A percentile compares a stretch with the other conserved stretches of the same genome.
Evolutionary conservation across 768 basidiomycete species (phyloP).

Genomic region (Lyophyllum shimeji): DNA sequence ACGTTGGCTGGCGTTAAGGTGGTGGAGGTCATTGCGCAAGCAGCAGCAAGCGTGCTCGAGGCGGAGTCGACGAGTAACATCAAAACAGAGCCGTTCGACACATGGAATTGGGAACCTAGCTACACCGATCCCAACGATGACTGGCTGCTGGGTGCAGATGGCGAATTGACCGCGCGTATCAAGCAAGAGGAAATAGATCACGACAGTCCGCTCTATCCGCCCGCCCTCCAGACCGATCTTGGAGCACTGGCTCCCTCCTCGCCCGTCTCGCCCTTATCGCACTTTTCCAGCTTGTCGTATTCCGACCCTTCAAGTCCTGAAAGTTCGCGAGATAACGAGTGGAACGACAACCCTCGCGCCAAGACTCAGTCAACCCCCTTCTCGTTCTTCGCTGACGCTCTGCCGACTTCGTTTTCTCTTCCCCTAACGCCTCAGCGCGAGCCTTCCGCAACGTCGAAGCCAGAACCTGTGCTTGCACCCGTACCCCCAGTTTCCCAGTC

Average conservation of each 20-base stretch:
- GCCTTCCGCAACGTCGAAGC: slow-evolving; percentile 19
- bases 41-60: slow-evolving; percentile 29
- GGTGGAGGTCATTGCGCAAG: slow-evolving; percentile 40
- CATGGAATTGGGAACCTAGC: slow-evolving; percentile 43
- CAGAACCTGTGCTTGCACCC: slow-evolving; percentile 19
- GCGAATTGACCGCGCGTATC: slow-evolving; percentile 29
- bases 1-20: slow-evolving; percentile 41
- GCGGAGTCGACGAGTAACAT: slow-evolving; percentile 28
- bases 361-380: slow-evolving; percentile 33
- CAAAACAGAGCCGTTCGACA: slow-evolving; percentile 44
- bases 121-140: slow-evolving; percentile 23
- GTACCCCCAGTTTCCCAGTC: slow-evolving; percentile 25
- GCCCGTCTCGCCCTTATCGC: slow-evolving; percentile 27
- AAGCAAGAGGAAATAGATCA: slow-evolving; percentile 51
- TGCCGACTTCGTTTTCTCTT: slow-evolving; percentile 6
- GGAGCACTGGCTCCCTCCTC: slow-evolving; percentile 23
- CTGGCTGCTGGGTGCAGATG: slow-evolving; percentile 30
- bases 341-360: slow-evolving; percentile 29
- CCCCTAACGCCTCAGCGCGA: slow-evolving; percentile 16
- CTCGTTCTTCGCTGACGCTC: slow-evolving; percentile 18
- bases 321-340: slow-evolving; percentile 11
- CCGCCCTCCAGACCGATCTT: slow-evolving; percentile 25
- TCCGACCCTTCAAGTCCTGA: slow-evolving; percentile 24
- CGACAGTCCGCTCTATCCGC: slow-evolving; percentile 32
- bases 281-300: slow-evolving; percentile 26